A percentile compares a stretch with the other conserved stretches of the same genome.
Conservation (phyloP, 2,329 filamentous ascomycete species). For the Aspergillus brasiliensis region DNA sequence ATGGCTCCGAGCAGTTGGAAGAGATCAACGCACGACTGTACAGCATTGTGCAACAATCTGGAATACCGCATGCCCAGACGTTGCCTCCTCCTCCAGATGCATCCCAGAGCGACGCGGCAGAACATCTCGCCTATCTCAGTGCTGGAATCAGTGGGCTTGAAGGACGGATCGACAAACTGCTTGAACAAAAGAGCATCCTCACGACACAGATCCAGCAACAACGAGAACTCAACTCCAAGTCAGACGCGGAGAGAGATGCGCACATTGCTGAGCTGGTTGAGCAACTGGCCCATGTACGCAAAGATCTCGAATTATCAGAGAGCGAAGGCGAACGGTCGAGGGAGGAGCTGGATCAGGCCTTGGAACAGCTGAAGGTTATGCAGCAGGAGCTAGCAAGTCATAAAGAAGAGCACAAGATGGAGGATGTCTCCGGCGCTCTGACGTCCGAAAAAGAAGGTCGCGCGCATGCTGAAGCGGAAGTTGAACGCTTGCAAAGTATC, state of each 20-base stretch:
- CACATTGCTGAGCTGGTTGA: slow-evolving; percentile 50
- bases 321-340: slow-evolving; percentile 42
- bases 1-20: slow-evolving; percentile 58
- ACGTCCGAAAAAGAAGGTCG: slow-evolving; percentile 33
- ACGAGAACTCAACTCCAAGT: slow-evolving; percentile 86
- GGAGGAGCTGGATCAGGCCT: slow-evolving; percentile 45
- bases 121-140: slow-evolving; percentile 75
- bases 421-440: slow-evolving; percentile 31
- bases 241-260: slow-evolving; percentile 62
- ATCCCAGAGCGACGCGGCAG: slow-evolving; percentile 60
- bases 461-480: slow-evolving; percentile 34
- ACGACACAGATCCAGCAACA: slow-evolving; percentile 94
- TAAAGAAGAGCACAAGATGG: slow-evolving; percentile 34
- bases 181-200: slow-evolving; percentile 86
- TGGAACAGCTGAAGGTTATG: slow-evolving; percentile 47
- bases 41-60: slow-evolving; percentile 55
- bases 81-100: slow-evolving; percentile 62
- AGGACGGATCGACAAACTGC: slow-evolving; percentile 71
- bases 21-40: slow-evolving; percentile 67
- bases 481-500: slow-evolving; percentile 50
- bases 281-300: slow-evolving; percentile 62
- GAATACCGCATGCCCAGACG: slow-evolving; percentile 46
- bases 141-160: slow-evolving; percentile 78
- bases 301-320: slow-evolving; percentile 60
- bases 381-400: slow-evolving; percentile 39